phyloP scores from a whole-genome alignment of 331 rosid genomes.

The Cucumis variabilis region DNA sequence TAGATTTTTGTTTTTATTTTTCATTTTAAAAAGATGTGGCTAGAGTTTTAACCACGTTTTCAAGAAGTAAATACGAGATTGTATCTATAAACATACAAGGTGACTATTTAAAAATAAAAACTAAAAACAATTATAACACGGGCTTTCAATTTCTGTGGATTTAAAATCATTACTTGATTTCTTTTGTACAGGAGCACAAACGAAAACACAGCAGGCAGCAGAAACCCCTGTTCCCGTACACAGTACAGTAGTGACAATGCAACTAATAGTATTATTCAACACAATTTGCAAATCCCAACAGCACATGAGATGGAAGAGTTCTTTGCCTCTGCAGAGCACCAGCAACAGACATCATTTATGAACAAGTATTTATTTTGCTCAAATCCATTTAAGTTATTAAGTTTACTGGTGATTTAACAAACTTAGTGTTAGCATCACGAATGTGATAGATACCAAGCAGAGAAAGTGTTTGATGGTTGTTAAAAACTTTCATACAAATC shows the following conservation, averaged over 20 bases:
- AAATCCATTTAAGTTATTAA: background rate
- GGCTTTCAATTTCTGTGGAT: background rate
- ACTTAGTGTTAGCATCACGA: background rate
- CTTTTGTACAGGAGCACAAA: conserved; percentile 65
- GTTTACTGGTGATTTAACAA: background rate
- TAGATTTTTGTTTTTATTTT: background rate
- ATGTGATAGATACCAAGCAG: background rate
- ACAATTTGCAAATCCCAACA: conserved; percentile 62
- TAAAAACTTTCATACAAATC: conserved; percentile 4
- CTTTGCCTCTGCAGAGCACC: conserved; percentile 74
- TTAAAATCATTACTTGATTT: conserved; percentile 17
- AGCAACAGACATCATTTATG: conserved; percentile 72
- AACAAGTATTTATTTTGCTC: conserved; percentile 59
- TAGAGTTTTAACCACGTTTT: background rate
- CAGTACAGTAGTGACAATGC: conserved; percentile 45
- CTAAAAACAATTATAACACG: background rate
- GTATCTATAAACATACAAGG: background rate
- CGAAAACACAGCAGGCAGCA: conserved; percentile 84
- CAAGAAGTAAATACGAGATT: background rate
- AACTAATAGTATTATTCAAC: conserved; percentile 36
- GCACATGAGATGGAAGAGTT: conserved; percentile 82
- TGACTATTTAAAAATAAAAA: background rate
- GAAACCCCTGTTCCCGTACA: conserved; percentile 74
- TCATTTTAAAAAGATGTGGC: background rate
- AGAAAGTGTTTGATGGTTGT: background rate